phyloP scores from a whole-genome alignment of 225 moss, liverwort and hornwort genomes.

The Bryoerythrophyllum caledonicum region DNA sequence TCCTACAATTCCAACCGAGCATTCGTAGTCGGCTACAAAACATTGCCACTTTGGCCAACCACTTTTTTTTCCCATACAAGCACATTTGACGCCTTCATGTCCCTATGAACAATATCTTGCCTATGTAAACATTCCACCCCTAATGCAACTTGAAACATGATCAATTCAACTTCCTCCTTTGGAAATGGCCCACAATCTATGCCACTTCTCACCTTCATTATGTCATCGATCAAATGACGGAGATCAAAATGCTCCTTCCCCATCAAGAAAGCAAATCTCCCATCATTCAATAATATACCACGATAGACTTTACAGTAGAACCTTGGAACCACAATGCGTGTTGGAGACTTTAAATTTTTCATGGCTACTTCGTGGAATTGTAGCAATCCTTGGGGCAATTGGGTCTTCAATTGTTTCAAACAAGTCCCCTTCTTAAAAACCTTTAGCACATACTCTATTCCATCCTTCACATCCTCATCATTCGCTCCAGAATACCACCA shows the following conservation, averaged over 20 bases:
- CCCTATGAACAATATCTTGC: neutral
- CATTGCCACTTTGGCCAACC: neutral
- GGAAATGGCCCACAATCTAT: neutral
- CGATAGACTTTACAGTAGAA: neutral
- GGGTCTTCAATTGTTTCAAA: neutral
- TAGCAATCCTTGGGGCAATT: neutral
- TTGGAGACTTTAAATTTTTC: fast-evolving
- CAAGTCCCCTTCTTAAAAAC: neutral
- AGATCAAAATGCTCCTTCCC: neutral
- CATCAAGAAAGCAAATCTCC: neutral
- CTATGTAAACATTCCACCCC: neutral
- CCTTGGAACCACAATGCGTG: fast-evolving
- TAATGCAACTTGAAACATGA: neutral
- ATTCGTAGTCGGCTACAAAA: neutral
- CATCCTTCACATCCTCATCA: neutral
- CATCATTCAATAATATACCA: neutral
- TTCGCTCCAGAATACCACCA: fast-evolving
- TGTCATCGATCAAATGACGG: neutral
- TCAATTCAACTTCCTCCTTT: neutral
- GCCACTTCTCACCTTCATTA: neutral
- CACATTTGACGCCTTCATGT: neutral
- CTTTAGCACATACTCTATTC: neutral
- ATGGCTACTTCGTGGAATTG: fast-evolving
- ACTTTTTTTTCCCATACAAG: neutral
- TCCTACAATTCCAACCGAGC: neutral